A percentile compares a stretch with the other conserved stretches of the same genome.
These are phyloP conservation scores for Phoma sp. DNA, from an alignment of 2,329 filamentous ascomycete genomes.

Conservation along the genomic window DNA sequence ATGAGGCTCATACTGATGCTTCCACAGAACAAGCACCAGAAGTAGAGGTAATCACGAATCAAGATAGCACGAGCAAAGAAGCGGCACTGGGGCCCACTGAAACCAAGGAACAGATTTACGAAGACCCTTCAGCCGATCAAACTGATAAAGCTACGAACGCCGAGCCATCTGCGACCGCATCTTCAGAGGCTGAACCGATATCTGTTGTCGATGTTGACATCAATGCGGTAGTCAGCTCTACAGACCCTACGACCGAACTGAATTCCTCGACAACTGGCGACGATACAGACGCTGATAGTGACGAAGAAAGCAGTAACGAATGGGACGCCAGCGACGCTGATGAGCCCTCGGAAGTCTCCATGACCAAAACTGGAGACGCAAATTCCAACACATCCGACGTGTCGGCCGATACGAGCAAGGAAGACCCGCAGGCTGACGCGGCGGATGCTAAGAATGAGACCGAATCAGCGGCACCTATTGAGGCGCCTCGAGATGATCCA, in stretches of 20 bases:
- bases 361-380: neutral
- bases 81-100: neutral
- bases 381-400: neutral
- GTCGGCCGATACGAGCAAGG: neutral
- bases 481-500: constrained; percentile 9
- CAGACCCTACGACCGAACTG: neutral
- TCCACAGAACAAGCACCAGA: neutral
- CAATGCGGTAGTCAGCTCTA: neutral
- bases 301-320: constrained; percentile 78
- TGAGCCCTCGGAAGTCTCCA: neutral
- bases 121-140: neutral
- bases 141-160: neutral
- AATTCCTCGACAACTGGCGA: neutral
- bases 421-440: neutral
- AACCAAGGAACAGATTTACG: neutral
- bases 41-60: too few relatives aligned
- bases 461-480: constrained; percentile 13
- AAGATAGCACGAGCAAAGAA: neutral
- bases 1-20: neutral
- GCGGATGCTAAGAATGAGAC: too few relatives aligned
- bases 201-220: neutral
- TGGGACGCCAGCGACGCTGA: constrained; percentile 57
- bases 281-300: neutral
- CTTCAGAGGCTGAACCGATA: neutral
- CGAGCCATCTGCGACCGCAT: neutral